These are phyloP conservation scores for Botryosphaeria dothidea DNA, from an alignment of 2,329 filamentous ascomycete genomes.

Conservation along the genomic window DNA sequence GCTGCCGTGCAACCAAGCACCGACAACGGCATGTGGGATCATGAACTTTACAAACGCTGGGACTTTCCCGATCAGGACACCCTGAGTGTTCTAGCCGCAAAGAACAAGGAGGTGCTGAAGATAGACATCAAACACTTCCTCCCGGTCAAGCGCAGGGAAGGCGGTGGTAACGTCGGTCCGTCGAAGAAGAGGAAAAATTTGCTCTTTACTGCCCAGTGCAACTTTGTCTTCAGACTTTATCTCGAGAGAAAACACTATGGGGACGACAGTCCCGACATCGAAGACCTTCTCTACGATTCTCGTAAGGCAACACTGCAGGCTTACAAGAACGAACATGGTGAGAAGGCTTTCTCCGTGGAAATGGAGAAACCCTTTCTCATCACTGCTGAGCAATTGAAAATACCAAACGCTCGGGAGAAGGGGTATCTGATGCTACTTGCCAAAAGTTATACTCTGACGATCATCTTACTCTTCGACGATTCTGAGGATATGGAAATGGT, in stretches of 20 bases:
- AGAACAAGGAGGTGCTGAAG: slow-evolving; percentile 22
- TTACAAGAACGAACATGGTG: neutral
- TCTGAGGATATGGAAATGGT: slow-evolving; percentile 31
- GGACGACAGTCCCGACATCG: slow-evolving; percentile 21
- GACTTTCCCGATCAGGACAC: slow-evolving; percentile 30
- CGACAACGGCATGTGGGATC: neutral
- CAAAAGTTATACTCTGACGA: slow-evolving; percentile 16
- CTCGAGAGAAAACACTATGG: slow-evolving; percentile 22
- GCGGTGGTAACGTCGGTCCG: neutral
- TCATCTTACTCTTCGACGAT: slow-evolving; percentile 28
- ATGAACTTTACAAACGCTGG: slow-evolving; percentile 25
- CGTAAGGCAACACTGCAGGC: slow-evolving; percentile 6
- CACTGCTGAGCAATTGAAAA: slow-evolving; percentile 22
- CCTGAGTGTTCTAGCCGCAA: slow-evolving; percentile 23
- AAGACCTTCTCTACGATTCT: slow-evolving; percentile 30
- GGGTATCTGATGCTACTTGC: neutral
- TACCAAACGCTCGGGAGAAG: neutral
- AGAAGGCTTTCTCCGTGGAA: neutral
- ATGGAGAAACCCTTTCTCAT: slow-evolving; percentile 25
- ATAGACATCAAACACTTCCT: slow-evolving; percentile 20
- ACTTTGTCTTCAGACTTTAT: slow-evolving; percentile 20
- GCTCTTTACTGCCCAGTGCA: neutral
- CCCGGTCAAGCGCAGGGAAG: neutral
- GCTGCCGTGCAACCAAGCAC: neutral
- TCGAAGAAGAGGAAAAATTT: neutral